Conservation (phyloP, 2,329 filamentous ascomycete species). For the Aphanoascus verrucosus region DNA sequence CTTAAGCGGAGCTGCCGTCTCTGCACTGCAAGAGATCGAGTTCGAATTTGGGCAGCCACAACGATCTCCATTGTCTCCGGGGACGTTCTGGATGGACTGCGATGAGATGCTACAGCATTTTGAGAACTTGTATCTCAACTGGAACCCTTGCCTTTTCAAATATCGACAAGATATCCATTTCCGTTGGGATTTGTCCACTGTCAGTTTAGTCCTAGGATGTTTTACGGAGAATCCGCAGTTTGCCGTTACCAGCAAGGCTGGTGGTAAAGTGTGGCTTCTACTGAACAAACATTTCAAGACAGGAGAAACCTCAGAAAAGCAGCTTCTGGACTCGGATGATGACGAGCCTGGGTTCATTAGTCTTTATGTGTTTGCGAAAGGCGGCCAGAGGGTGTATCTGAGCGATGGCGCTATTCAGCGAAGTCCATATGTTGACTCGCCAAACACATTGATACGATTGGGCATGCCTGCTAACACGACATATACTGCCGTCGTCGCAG, state of each 20-base stretch:
- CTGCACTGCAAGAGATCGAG: slow-evolving; percentile 6
- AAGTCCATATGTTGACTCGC: slow-evolving; percentile 84
- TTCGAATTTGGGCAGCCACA: slow-evolving; percentile 15
- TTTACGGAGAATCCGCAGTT: slow-evolving; percentile 57
- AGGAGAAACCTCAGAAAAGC: slow-evolving; percentile 39
- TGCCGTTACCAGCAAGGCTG: slow-evolving; percentile 41
- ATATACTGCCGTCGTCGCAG: slow-evolving; percentile 60
- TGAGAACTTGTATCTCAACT: slow-evolving; percentile 92
- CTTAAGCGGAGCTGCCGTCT: slow-evolving; percentile 14
- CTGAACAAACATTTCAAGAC: slow-evolving; percentile 77
- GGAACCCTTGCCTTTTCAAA: slow-evolving; percentile 78
- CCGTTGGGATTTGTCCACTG: slow-evolving; percentile 56
- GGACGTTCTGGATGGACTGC: slow-evolving; percentile 89
- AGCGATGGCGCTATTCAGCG: slow-evolving; percentile 61
- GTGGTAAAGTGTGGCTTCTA: slow-evolving; percentile 67
- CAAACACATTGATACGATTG: slow-evolving; percentile 75
- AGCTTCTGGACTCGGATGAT: slow-evolving; percentile 26
- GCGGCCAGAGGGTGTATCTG: slow-evolving; percentile 62
- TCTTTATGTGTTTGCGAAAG: slow-evolving; percentile 65
- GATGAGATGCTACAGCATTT: slow-evolving; percentile 85
- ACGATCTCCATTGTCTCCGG: slow-evolving; percentile 40
- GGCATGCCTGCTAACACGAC: slow-evolving; percentile 44
- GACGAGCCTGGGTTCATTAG: slow-evolving; percentile 69
- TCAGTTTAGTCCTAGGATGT: slow-evolving; percentile 57
- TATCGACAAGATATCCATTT: slow-evolving; percentile 85